These are phyloP conservation scores for Noccaea bulbosa DNA, from an alignment of 345 rosid genomes.

Conservation along the genomic window DNA sequence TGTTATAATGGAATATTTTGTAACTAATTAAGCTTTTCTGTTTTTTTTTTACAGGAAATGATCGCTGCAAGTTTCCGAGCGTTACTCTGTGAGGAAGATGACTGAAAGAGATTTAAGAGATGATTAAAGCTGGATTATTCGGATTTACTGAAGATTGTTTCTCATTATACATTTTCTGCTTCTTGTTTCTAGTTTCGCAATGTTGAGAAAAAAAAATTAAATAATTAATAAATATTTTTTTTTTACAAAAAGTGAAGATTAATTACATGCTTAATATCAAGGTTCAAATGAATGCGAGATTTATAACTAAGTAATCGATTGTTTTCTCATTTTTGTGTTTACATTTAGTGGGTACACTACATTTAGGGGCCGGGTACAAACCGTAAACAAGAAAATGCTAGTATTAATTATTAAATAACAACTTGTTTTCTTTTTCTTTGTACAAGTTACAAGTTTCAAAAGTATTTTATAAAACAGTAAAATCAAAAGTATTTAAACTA, in stretches of 20 bases:
- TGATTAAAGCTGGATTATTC: conserved; percentile 10
- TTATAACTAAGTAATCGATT: background rate
- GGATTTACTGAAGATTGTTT: conserved; percentile 14
- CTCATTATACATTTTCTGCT: conserved; percentile 21
- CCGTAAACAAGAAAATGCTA: no score
- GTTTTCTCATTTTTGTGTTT: no score
- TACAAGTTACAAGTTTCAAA: no score
- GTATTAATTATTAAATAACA: no score
- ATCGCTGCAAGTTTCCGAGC: conserved; percentile 46
- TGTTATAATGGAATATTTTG: background rate
- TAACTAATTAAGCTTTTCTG: background rate
- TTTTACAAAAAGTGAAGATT: background rate
- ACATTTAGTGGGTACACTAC: no score
- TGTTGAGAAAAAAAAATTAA: conserved; percentile 9
- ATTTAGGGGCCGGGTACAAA: no score
- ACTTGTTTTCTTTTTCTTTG: no score
- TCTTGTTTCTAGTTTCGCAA: conserved; percentile 28
- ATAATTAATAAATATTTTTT: conserved; percentile 5
- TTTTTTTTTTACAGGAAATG: conserved; percentile 33
- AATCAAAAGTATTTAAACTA: no score
- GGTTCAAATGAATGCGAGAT: background rate
- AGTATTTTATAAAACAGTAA: no score
- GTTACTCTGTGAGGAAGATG: conserved; percentile 37
- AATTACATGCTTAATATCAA: no score
- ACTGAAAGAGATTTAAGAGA: conserved; percentile 2